Evolutionary conservation across 2,329 filamentous ascomycete species (phyloP), one percentile per base, ranked within the genome.

Genomic region (Hysterium pulicare): DNA sequence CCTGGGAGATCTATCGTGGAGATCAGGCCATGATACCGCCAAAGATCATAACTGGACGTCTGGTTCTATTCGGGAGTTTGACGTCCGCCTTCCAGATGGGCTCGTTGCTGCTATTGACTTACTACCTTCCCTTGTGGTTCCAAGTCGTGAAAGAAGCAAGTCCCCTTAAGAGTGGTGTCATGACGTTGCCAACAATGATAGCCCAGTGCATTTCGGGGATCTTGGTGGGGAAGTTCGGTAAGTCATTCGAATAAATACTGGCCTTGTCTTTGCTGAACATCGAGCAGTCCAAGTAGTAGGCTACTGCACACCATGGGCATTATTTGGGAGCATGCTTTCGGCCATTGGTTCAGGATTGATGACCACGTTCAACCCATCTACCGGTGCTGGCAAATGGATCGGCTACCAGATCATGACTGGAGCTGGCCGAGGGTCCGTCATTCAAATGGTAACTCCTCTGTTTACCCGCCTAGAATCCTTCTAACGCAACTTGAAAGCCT

Each of bases 251-350:
- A 58, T 4, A 40, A 45, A 2, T 23, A 64, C n/a, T n/a, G n/a
- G n/a, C n/a, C n/a, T n/a, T n/a, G n/a, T n/a, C n/a, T n/a, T n/a
- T n/a, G n/a, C n/a, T n/a, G n/a, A n/a, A n/a, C n/a, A n/a, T n/a
- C n/a, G n/a, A n/a, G n/a, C n/a, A n/a, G n/a, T n/a, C n/a, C n/a
- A n/a, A n/a, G n/a, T n/a, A n/a, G n/a, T n/a, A n/a, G n/a, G n/a
- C n/a, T n/a, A 67, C 52, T 67, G 67, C 53, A 64, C 62, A 0
- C 66, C 65, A 5, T 70, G 69, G 49, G 54, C 68, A 40, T 49
- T 56, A 26, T 16, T 50, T 13, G 47, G 51, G 7, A 36, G 54
- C 4, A 34, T 50, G 10, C 32, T 34, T 34, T n/a, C 61, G 23
- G 42, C 59, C 22, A 53, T 59, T 28, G 59, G 55, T 13, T 44